Percentiles rank a stretch among this genome's conserved stretches.
Evolutionary conservation across 306 rosid species (phyloP).

Genomic region (Cajanus cajan): DNA sequence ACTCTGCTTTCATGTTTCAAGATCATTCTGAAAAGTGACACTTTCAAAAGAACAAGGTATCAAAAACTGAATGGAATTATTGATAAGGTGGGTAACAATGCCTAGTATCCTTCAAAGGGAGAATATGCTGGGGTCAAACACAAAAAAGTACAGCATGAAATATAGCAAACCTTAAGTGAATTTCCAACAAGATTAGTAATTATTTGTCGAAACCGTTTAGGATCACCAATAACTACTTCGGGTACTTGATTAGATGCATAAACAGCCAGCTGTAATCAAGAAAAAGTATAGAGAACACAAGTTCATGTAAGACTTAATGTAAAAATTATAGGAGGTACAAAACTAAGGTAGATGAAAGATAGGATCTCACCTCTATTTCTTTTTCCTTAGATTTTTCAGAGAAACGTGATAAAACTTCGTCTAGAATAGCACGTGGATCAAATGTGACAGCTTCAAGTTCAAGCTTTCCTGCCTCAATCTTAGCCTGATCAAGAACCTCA

Average conservation of each 20-base stretch:
- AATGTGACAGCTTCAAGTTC: slow-evolving; percentile 90
- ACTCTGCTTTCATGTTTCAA: neutral
- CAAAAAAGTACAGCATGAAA: slow-evolving; percentile 3
- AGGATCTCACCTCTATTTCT: slow-evolving; percentile 71
- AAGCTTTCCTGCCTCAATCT: slow-evolving; percentile 90
- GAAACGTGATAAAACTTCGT: slow-evolving; percentile 72
- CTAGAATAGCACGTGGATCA: slow-evolving; percentile 73
- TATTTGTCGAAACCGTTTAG: slow-evolving; percentile 83
- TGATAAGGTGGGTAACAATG: neutral
- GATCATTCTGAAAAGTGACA: neutral
- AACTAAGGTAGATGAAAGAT: slow-evolving; percentile 15
- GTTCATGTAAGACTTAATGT: slow-evolving; percentile 24
- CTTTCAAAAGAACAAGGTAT: neutral
- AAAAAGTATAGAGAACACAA: slow-evolving; percentile 36
- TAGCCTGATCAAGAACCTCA: slow-evolving; percentile 97
- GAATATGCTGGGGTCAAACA: slow-evolving; percentile 1
- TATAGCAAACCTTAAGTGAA: slow-evolving; percentile 71
- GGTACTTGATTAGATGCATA: slow-evolving; percentile 85
- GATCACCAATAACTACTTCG: slow-evolving; percentile 76
- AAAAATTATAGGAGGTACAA: slow-evolving; percentile 19
- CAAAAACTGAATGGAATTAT: neutral
- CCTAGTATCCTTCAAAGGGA: neutral
- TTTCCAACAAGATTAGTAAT: slow-evolving; percentile 89
- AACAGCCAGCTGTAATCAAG: slow-evolving; percentile 74
- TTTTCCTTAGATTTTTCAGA: slow-evolving; percentile 70